Base-by-base conservation (phyloP, 768 basidiomycete genomes). In the Amylocystis lapponica region DNA sequence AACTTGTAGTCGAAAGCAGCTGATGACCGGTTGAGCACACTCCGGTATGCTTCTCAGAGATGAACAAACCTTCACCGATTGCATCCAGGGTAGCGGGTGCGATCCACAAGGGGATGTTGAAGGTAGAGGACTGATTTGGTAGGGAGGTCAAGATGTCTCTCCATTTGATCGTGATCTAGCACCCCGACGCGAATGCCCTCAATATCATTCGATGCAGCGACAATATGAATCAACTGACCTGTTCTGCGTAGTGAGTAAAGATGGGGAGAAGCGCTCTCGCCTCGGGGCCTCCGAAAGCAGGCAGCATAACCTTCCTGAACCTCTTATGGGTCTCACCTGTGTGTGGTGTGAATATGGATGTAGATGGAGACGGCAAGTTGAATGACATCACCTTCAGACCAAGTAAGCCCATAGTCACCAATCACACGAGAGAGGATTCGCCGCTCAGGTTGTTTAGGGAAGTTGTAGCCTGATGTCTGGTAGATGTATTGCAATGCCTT, bases 401-500 rank as follows among this genome's bases (percentile, higher is more conserved):
- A 77, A 9, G 72, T 61, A 26, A 78, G 61, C 3, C 77, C 76
- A 14, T 71, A 66, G 26, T 76, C 78, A 59, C 73, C 72, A 19
- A 75, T 48, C 23, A 77, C 62, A 2, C 72, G 64, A 26, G 71
- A 74, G 29, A 75, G 67, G 47, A 74, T 69, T 25, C 70, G 70
- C 36, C 74, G 60, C 52, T 74, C 70, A 10, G 66, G 68, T 64
- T 70, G 70, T 56, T 79, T 78, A 27, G 67, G 63, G 54, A 74
- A 78, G 12, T 67, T 66, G 52, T 79, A 79, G n/a, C 75, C 74
- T 14, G 71, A 72, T 16, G 75, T 74, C 43, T 78, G 74, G 40
- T 71, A 69, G 21, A 78, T 72, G 50, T 78, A 72, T 49, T 77
- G 74, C n/a, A 80, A 60, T 3, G 77, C 75, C 56, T 77, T 77